Base-by-base conservation (phyloP, 2,329 filamentous ascomycete genomes). In the Colletotrichum cereale region DNA sequence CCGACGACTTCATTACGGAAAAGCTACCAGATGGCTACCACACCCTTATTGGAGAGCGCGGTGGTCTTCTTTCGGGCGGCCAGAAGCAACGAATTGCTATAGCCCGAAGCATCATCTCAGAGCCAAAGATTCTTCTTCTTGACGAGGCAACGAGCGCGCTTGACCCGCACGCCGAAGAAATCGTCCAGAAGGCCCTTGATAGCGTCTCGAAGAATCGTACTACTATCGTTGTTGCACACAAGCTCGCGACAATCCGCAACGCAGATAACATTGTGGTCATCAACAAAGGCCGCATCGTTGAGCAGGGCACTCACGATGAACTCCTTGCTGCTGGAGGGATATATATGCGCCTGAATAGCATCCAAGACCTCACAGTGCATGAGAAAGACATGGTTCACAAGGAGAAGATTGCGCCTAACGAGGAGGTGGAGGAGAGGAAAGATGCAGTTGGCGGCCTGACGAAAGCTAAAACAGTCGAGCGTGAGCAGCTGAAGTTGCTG, bases 81-180 rank as follows among this genome's bases (percentile, higher is more conserved):
- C 90, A 92, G 75, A 85, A 89, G 44, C 90, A 92, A 75, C 85
- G 90, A n/a, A 83, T 92, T 21, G 88, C 90, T 0, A 92, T 92
- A 69, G 90, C 90, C 3, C 84, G 90, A 38, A 88, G 87, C 52
- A 89, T 92, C 64, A 82, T 92, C 38, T 87, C 88, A 24, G 81
- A 50, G 47, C 47, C 47, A 26, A 50, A 50, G 47, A 24, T 50
- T n/a, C 7, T 47, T 10, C 44, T 47, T 8, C 44, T 47, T n/a
- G 44, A 47, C 10, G 44, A 47, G 5, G 24, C 47, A 2, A 50
- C 47, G 5, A 50, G 47, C 5, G 47, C 47, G 47, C 47, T 50
- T 4, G 47, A 50, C 2, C 47, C 47, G 24, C 47, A 50, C 47
- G 47, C 47, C 47, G 47, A 50, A 11, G 47, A 26, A 12, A 50